phyloP scores from a whole-genome alignment of 2,329 filamentous ascomycete species.

The Aspergillus unguis region DNA sequence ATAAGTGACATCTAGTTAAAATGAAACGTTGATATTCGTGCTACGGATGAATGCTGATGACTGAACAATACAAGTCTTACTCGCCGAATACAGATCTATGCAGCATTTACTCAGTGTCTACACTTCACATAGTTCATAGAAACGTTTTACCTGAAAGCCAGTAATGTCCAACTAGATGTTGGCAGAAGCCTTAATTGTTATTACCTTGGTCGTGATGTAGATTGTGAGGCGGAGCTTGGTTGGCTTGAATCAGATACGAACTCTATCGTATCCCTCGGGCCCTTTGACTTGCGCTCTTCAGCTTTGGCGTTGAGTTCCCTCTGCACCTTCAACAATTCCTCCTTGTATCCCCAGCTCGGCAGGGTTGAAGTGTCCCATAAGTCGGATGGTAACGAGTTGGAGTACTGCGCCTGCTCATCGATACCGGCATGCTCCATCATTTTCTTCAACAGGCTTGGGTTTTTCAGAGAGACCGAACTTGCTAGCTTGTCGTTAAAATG shows the following conservation, averaged over 20 bases:
- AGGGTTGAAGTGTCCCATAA: constrained; percentile 41
- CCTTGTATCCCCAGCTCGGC: constrained; percentile 46
- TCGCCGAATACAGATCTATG: no score
- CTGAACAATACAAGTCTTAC: no score
- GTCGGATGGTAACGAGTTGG: constrained; percentile 45
- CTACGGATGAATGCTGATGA: no score
- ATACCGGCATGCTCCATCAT: constrained; percentile 59
- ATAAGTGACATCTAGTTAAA: no score
- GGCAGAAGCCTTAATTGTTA: background rate
- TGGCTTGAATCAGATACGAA: constrained; percentile 32
- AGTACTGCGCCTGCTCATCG: constrained; percentile 52
- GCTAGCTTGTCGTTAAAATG: constrained; percentile 64
- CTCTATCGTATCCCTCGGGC: constrained; percentile 37
- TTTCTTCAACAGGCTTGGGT: constrained; percentile 56
- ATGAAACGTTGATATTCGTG: no score
- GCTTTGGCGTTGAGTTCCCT: constrained; percentile 34
- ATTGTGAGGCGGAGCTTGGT: constrained; percentile 2
- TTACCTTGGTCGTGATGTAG: constrained; percentile 8
- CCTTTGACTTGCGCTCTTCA: constrained; percentile 34
- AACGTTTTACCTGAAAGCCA: no score
- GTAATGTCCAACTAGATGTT: no score
- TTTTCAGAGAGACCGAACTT: constrained; percentile 55
- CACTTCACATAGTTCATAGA: no score
- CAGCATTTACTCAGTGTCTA: no score
- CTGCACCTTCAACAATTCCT: constrained; percentile 44